Evolutionary conservation across 352 stramenopile species (phyloP).

Genomic region (Globisporangium megalacanthum): DNA sequence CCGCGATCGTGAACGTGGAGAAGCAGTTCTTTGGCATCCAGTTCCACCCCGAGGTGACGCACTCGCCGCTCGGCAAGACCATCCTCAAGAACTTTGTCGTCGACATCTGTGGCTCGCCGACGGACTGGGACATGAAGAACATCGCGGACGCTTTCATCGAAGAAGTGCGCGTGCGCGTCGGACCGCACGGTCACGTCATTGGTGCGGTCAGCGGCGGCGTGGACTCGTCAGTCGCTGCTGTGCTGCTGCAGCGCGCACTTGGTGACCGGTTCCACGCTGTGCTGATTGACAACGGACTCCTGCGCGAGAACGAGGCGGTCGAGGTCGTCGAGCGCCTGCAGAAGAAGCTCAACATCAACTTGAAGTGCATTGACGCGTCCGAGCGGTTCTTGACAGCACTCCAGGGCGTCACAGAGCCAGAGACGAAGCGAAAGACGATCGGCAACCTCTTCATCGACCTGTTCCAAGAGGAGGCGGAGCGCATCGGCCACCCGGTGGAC

Average conservation of each 20-base stretch:
- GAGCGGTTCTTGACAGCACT: conserved; percentile 95
- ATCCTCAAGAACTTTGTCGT: conserved; percentile 98
- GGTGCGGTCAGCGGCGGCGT: conserved; percentile 97
- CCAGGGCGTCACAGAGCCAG: conserved; percentile 94
- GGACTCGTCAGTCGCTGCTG: conserved; percentile 97
- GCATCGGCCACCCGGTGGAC: conserved; percentile 83
- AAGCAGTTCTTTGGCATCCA: conserved; percentile 97
- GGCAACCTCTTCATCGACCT: conserved; percentile 99
- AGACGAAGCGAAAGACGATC: conserved; percentile 99
- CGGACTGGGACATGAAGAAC: conserved; percentile 98
- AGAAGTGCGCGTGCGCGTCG: conserved; percentile 90
- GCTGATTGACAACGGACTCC: conserved; percentile 98
- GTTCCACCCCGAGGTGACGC: conserved; percentile 97
- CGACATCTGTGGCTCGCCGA: conserved; percentile 91
- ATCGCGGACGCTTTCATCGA: conserved; percentile 90
- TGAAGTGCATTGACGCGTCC: conserved; percentile 95
- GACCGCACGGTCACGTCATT: conserved; percentile 95
- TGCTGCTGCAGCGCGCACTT: conserved; percentile 96
- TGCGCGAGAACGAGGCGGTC: conserved; percentile 94
- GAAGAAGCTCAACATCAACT: conserved; percentile 93
- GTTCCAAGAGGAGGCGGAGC: conserved; percentile 91
- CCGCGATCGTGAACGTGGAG: conserved; percentile 92
- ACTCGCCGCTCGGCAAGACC: conserved; percentile 93
- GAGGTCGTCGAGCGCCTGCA: conserved; percentile 89
- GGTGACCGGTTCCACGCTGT: conserved; percentile 98